phyloP scores from a whole-genome alignment of 1,284 basidiomycete species.

The Chalciporus sp. region DNA sequence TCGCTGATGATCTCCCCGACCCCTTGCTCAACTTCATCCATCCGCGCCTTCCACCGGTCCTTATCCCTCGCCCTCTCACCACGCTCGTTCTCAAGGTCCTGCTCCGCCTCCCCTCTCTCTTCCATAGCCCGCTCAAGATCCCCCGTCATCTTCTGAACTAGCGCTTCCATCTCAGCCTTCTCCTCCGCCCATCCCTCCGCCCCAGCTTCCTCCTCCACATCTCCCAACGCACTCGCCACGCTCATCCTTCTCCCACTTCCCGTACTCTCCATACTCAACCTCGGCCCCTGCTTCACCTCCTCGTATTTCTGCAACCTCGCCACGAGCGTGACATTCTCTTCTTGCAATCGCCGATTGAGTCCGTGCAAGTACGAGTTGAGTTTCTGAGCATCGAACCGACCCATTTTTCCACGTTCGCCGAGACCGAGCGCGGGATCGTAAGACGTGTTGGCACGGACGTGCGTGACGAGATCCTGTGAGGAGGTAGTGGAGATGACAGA shows the following conservation, averaged over 20 bases:
- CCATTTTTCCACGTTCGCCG: slow-evolving; percentile 61
- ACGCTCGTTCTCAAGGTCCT: slow-evolving; percentile 52
- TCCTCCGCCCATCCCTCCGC: slow-evolving; percentile 68
- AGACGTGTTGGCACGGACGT: slow-evolving; percentile 80
- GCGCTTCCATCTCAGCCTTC: slow-evolving; percentile 48
- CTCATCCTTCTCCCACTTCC: slow-evolving; percentile 48
- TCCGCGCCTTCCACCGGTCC: slow-evolving; percentile 65
- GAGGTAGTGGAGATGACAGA: slow-evolving; percentile 80
- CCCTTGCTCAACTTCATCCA: slow-evolving; percentile 68
- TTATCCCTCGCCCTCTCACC: slow-evolving; percentile 62
- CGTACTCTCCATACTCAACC: slow-evolving; percentile 24
- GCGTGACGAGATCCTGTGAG: slow-evolving; percentile 81
- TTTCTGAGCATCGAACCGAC: slow-evolving; percentile 80
- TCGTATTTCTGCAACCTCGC: slow-evolving; percentile 52
- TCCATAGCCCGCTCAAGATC: slow-evolving; percentile 43
- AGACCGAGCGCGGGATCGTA: slow-evolving; percentile 79
- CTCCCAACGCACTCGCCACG: slow-evolving; percentile 50
- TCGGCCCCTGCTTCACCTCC: slow-evolving; percentile 28
- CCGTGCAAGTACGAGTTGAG: slow-evolving; percentile 82
- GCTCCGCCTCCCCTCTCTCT: slow-evolving; percentile 43
- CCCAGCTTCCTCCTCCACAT: slow-evolving; percentile 60
- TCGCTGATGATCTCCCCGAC: slow-evolving; percentile 67
- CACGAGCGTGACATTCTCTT: slow-evolving; percentile 74
- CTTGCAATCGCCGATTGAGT: slow-evolving; percentile 75
- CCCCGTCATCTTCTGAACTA: slow-evolving; percentile 52